Base-by-base conservation (phyloP, 2,329 filamentous ascomycete genomes). In the Penicillium glabrum region DNA sequence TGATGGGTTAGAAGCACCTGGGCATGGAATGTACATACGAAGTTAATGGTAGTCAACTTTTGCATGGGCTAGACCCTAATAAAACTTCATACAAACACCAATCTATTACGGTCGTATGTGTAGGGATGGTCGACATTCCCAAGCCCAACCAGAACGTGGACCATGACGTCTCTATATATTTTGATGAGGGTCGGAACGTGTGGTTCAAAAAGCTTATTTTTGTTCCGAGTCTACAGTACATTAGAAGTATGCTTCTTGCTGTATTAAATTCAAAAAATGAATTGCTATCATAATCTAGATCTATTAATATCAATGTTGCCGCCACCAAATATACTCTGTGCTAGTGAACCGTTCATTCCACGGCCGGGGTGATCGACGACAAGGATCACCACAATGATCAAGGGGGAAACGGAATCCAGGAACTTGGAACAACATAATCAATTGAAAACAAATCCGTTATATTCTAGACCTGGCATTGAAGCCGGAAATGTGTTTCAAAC, bases 301-400 rank as follows among this genome's bases (percentile, higher is more conserved):
- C 13, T 33, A 16, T 33, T 33, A 7, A 33, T 11, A 33, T 16
- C 31, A 33, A 33, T 33, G 31, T 16, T 33, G 31, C 31, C 31
- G 31, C 31, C 31, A 16, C 31, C 5, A 16, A 19, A 10, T 39
- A 39, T 39, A 19, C 35, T 39, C 43, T 26, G 43, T 6, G 11
- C 43, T 24, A 45, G 43, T 26, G 24, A 45, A 16, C 44, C 44
- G 27, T 31, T n/a, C 46, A 48, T 48, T 48, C 46, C 29, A 27
- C 31, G 37, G 11, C 33, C 50, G 53, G 47, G 31, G 47, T 41
- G 47, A 31, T 41, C 37, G 53, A 43, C 46, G 45, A 21, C 23
- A 35, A 29, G 49, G 48, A 52, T 51, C 47, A n/a, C 24, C 19
- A 5, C 11, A 49, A 35, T 24, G 54, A 56, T 52, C 49, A 56